Evolutionary conservation across 179 eudicot species (phyloP).

Genomic region (Silene coronaria): DNA sequence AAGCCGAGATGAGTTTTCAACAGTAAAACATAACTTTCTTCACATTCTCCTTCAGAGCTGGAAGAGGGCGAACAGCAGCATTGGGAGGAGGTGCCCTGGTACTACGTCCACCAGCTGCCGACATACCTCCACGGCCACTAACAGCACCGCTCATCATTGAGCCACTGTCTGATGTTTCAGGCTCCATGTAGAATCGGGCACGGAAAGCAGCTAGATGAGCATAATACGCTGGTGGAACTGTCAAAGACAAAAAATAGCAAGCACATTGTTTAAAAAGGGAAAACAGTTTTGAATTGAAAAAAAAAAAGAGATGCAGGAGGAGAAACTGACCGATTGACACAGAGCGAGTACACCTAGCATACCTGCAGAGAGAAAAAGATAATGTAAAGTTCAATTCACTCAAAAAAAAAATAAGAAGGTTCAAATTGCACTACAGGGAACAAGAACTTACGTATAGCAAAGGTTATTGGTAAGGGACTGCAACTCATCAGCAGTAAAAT

Average conservation of each 20-base stretch:
- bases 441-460: constrained; percentile 70
- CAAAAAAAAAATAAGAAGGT: no score
- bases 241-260: background rate
- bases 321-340: constrained; percentile 32
- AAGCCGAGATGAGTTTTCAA: constrained; percentile 9
- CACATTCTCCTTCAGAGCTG: constrained; percentile 71
- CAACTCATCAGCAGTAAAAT: constrained; percentile 75
- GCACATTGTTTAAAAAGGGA: background rate
- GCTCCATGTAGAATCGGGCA: constrained; percentile 87
- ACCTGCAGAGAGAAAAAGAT: constrained; percentile 20
- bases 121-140: constrained; percentile 47
- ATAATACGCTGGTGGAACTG: constrained; percentile 95
- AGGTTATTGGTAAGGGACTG: constrained; percentile 80
- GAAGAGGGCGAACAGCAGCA: constrained; percentile 76
- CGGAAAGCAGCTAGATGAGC: constrained; percentile 92
- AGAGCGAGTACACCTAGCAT: constrained; percentile 43
- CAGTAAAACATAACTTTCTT: constrained; percentile 84
- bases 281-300: background rate
- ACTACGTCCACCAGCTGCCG: constrained; percentile 39
- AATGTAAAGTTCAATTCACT: constrained; percentile 13
- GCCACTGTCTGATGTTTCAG: constrained; percentile 77
- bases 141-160: constrained; percentile 65
- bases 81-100: constrained; percentile 42
- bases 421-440: no score
- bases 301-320: background rate